These are phyloP conservation scores for Pseudonitzschia multistriata DNA, from an alignment of 108 stramenopile species.

Conservation along the genomic window DNA sequence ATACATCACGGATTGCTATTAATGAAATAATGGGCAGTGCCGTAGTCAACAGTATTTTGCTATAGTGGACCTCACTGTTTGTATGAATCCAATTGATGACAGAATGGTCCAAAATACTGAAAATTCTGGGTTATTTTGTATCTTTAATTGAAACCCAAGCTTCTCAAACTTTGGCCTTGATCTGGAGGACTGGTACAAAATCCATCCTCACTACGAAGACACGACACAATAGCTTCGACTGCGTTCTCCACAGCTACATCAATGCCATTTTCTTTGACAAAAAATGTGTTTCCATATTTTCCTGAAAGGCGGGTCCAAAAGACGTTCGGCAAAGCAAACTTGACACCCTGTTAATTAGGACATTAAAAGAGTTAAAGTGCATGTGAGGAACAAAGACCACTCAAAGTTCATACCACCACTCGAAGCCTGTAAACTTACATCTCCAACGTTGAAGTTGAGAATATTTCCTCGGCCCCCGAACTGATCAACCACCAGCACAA, in stretches of 20 bases:
- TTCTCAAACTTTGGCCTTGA: conserved; percentile 62
- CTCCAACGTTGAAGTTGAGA: conserved; percentile 88
- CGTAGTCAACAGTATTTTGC: too few species aligned
- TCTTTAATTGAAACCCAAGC: conserved; percentile 50
- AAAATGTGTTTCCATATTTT: conserved; percentile 85
- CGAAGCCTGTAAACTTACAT: conserved; percentile 31
- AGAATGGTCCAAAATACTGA: too few species aligned
- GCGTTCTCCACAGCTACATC: conserved; percentile 81
- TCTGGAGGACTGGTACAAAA: conserved; percentile 80
- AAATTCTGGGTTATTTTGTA: too few species aligned
- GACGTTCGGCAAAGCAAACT: conserved; percentile 81
- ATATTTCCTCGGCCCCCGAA: conserved; percentile 85
- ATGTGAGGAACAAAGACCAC: not conserved
- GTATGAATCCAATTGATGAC: too few species aligned
- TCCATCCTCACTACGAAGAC: conserved; percentile 78
- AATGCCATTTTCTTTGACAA: conserved; percentile 82
- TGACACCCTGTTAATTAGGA: conserved; percentile 19
- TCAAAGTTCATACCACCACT: not conserved
- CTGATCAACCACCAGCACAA: conserved; percentile 83
- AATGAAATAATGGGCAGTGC: too few species aligned
- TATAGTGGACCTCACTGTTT: too few species aligned
- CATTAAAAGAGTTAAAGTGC: conserved; percentile 18
- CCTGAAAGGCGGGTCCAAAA: conserved; percentile 81
- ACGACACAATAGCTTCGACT: conserved; percentile 76
- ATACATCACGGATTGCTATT: too few species aligned